phyloP scores from a whole-genome alignment of 2,329 filamentous ascomycete species.

The Erysiphe pulchra region DNA sequence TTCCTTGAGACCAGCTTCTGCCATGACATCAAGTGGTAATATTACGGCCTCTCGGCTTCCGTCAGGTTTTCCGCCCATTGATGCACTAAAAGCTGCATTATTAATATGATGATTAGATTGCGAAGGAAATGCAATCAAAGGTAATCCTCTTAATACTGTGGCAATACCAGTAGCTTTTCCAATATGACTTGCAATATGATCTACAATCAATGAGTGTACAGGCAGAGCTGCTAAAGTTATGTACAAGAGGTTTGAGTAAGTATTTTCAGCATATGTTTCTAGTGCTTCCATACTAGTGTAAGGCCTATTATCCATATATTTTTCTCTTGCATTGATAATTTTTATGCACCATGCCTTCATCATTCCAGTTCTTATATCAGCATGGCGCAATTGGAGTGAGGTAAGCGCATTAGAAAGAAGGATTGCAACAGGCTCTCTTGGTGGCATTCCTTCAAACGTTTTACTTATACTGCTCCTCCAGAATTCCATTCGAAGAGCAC shows the following conservation, averaged over 20 bases:
- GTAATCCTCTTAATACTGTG: constrained; percentile 65
- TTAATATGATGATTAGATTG: constrained; percentile 29
- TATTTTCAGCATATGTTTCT: constrained; percentile 81
- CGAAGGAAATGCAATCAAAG: constrained; percentile 59
- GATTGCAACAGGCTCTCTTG: constrained; percentile 76
- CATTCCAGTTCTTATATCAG: constrained; percentile 15
- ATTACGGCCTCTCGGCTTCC: constrained; percentile 39
- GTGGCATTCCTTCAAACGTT: constrained; percentile 51
- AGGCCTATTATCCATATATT: constrained; percentile 60
- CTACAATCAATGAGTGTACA: constrained; percentile 57
- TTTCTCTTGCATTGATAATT: constrained; percentile 57
- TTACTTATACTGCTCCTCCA: constrained; percentile 69
- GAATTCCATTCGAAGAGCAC: constrained; percentile 76
- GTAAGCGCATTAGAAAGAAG: constrained; percentile 50
- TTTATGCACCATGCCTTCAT: constrained; percentile 51
- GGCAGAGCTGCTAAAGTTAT: constrained; percentile 58
- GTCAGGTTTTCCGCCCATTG: constrained; percentile 14
- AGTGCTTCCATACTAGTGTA: constrained; percentile 48
- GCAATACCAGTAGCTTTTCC: constrained; percentile 82
- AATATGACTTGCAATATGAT: constrained; percentile 84
- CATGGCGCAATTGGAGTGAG: constrained; percentile 24
- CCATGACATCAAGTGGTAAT: constrained; percentile 75
- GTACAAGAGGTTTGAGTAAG: constrained; percentile 82
- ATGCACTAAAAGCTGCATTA: constrained; percentile 17
- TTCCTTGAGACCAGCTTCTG: constrained; percentile 52